Base-by-base conservation (phyloP, 2,329 filamentous ascomycete genomes). In the Nemania bipapillata region DNA sequence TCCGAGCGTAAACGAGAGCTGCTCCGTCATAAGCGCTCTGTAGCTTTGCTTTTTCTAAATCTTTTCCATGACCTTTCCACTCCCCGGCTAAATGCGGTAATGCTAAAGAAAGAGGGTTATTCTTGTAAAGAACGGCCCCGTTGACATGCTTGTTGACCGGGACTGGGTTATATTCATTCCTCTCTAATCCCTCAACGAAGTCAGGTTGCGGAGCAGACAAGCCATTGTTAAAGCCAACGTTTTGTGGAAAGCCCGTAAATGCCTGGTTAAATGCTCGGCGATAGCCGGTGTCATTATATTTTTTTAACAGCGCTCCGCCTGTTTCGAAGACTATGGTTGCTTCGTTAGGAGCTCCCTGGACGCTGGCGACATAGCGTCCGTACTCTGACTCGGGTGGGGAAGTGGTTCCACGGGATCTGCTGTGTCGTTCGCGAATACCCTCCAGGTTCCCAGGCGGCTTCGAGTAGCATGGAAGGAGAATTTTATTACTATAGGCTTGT, bases 181-280 rank as follows among this genome's bases (percentile, higher is more conserved):
- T 12, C 45, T 22, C 3, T 8, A 22, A n/a, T 20, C 45, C 45
- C 22, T 49, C 45, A 49, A 49, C 17, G 22, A 15, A 49, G 45
- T 49, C 45, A n/a, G 45, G 45, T 22, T 49, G 45, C 45, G 45
- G 45, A 49, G 45, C 3, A 20, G 45, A 20, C 20, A 49, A 20
- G 45, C 17, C 17, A 49, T 49, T 49, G 17, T 49, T 49, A n/a
- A 49, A 49, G n/a, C 45, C 45, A 49, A 49, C 45, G n/a, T 49
- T 22, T 49, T 49, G 20, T 22, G 45, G 45, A n/a, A 49, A 49
- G 45, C 17, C 45, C 17, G 45, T 49, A 49, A 49, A 49, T 49
- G 45, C 45, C n/a, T n/a, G 45, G 15, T 49, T 49, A n/a, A 49
- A 20, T 15, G 45, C 3, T 49, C 8, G 6, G 5, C 4, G 5